Evolutionary conservation across 2,329 filamentous ascomycete genomes (phyloP).

Genomic region (Trichoderma harzianum): DNA sequence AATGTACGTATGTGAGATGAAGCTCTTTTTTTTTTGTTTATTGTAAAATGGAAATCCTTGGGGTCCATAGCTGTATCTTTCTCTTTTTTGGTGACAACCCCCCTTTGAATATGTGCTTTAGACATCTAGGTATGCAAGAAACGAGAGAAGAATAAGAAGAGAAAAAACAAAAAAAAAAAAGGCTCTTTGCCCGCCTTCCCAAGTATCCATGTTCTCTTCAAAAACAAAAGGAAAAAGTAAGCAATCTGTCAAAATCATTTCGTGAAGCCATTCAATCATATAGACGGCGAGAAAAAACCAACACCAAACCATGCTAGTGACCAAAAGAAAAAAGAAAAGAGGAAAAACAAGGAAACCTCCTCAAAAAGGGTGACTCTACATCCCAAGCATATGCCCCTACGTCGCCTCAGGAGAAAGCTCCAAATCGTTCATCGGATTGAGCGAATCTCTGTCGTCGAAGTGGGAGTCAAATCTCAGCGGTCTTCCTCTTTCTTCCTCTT

Average conservation of each 20-base stretch:
- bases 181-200: not conserved
- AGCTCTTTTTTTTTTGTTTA: not conserved
- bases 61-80: not conserved
- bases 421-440: conserved; percentile 18
- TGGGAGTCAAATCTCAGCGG: conserved; percentile 16
- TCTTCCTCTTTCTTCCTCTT: conserved; percentile 11
- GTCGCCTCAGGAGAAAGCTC: conserved; percentile 8
- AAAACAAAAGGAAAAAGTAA: not conserved
- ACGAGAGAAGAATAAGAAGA: not conserved
- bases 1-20: not conserved
- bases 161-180: not conserved
- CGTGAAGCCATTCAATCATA: conserved; percentile 13
- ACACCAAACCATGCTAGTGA: conserved; percentile 8
- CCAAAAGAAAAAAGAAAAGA: not conserved
- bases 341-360: not conserved
- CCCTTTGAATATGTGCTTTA: not conserved
- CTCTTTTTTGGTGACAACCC: not conserved
- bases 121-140: conserved; percentile 17
- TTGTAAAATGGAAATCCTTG: conserved; percentile 7
- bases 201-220: conserved; percentile 3
- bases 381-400: not conserved
- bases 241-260: conserved; percentile 11
- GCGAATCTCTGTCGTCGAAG: conserved; percentile 24
- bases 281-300: not conserved
- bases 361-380: not conserved